Base-by-base conservation (phyloP, 331 rosid genomes). In the Malus hybrid region DNA sequence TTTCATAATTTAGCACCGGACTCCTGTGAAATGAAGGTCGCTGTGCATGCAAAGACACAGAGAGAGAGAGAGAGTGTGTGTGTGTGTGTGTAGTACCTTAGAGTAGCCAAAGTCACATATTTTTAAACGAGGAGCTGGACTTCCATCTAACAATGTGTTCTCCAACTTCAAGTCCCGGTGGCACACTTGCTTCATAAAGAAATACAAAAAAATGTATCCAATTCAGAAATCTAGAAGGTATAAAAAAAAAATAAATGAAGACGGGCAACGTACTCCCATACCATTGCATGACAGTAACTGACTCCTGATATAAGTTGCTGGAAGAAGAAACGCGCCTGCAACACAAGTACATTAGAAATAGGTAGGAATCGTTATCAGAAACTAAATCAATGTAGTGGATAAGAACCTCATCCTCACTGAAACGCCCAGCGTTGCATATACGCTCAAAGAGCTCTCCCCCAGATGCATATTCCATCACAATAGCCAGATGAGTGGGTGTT, bases 41-140 rank as follows among this genome's bases (percentile, higher is more conserved):
- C 9, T 6, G 20, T 7, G 0, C 12, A 26, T 7, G 39, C 36
- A 65, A 69, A 26, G 7, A 69, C 65, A 63, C 52, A 29, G 29
- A 67, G 73, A 19, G 32, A 26, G 7, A 69, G 68, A 63, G 57
- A 29, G 34, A 67, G 73, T 15, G 30, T 2, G 30, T 29, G 32
- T 30, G 32, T 30, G 32, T 30, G 32, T 30, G 32, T 30, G 63
- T 32, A 46, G 70, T 83, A 93, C 97, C 96, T 93, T 93, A 12
- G 98, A 93, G 87, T 93, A 93, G 70, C 98, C 98, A 77, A 93
- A 93, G 81, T 93, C 98, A 71, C 98, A 93, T 66, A 93, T 89
- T 81, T 93, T 93, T 81, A 93, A 81, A 56, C 94, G 98, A 28
- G 97, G 98, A 56, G 94, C 93, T 8, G 90, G 83, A 79, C 97